Base-by-base conservation (phyloP, 2,329 filamentous ascomycete species). In the Neonectria punicea region DNA sequence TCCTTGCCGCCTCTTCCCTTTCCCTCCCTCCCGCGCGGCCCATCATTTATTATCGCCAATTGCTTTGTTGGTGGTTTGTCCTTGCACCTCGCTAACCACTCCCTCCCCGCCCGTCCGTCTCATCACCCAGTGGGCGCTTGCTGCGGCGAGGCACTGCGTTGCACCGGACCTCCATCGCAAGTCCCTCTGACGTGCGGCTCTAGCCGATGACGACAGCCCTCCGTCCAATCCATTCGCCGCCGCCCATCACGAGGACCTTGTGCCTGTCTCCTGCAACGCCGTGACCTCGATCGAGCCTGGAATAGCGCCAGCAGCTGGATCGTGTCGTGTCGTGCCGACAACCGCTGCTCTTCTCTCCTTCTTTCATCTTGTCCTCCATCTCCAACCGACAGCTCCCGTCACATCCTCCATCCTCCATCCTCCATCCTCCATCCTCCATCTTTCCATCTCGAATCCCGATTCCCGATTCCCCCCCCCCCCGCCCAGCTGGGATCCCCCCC, bases 201-300 rank as follows among this genome's bases (percentile, higher is more conserved):
- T 72, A 72, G 72, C 72, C 72, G 72, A 74, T 74, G 72, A 74
- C 72, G 72, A 68, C 69, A 71, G 59, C 60, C 62, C 60, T 53
- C 62, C 59, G 59, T 67, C 71, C 70, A 60, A 61, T 70, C 70
- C 68, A 71, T 61, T 72, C 69, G 62, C 63, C 54, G 67, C 58
- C 59, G 63, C 54, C 60, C 70, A 74, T 74, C 72, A 74, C 72
- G 72, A 73, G 72, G 72, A 66, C 69, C 63, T 51, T 63, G 56
- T 47, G 41, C 43, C 25, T 34, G 63, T 58, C 58, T 63, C 66
- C 68, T 61, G 69, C 58, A 64, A 68, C 66, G 61, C 67, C 67
- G 66, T 68, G 64, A 70, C 65, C 61, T 66, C 56, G 18, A 49
- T 36, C 34, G 5, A 14, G 34, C 50, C 60, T 41, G 36, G 39